A percentile compares a stretch with the other conserved stretches of the same genome.
phyloP scores from a whole-genome alignment of 345 rosid species.

The Noccaea bulbosa region DNA sequence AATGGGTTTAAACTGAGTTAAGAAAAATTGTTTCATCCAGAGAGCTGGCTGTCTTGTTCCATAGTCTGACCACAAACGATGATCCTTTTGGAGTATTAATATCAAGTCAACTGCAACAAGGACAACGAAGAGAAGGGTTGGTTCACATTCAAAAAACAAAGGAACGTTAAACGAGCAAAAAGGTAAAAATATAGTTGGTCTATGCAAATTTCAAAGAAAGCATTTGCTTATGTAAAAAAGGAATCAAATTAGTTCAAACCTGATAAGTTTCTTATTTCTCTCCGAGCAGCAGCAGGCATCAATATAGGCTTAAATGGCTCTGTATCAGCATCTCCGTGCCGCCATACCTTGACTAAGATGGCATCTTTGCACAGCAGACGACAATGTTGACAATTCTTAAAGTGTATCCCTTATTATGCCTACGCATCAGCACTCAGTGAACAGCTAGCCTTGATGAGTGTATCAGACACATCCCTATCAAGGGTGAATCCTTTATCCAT shows the following conservation, averaged over 20 bases:
- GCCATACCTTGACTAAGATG: conserved; percentile 21
- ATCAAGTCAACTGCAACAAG: conserved; percentile 19
- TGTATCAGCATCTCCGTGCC: conserved; percentile 22
- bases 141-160: conserved; percentile 2
- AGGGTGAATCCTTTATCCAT: conserved; percentile 97
- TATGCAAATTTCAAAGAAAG: conserved; percentile 19
- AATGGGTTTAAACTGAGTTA: conserved; percentile 13
- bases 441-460: conserved; percentile 52
- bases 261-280: conserved; percentile 28
- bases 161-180: neutral
- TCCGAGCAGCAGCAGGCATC: conserved; percentile 33
- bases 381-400: conserved; percentile 2
- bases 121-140: conserved; percentile 5
- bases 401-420: conserved; percentile 14
- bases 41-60: conserved; percentile 17
- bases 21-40: conserved; percentile 14
- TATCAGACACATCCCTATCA: conserved; percentile 72
- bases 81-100: conserved; percentile 19
- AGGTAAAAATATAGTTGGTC: conserved; percentile 7
- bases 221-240: neutral
- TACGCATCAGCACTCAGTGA: conserved; percentile 36
- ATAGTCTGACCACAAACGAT: conserved; percentile 18
- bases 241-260: conserved; percentile 47
- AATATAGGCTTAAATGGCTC: conserved; percentile 17
- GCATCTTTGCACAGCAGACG: conserved; percentile 25